Evolutionary conservation across 495 filamentous ascomycete species (phyloP), one percentile per base, ranked within the genome.

Genomic region (Pyrenula aspistea): DNA sequence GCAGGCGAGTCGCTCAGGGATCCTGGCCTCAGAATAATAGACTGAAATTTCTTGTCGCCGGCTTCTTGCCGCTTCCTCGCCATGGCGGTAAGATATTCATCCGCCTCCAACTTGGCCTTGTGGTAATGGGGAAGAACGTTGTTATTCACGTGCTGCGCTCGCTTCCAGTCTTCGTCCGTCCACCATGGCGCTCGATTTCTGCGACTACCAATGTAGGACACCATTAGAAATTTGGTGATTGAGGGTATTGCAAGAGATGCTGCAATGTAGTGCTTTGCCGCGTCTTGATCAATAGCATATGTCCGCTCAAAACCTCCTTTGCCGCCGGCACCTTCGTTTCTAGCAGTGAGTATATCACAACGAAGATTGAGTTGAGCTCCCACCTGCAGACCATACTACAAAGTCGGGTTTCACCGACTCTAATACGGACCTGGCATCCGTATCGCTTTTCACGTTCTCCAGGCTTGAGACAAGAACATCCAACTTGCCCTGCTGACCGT

Each of bases 301-400:
- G 82, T 85, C 23, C 85, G 71, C 21, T 75, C 67, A 0, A 83
- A 68, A 2, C 81, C 85, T 42, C 88, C 88, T 69, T 88, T 88
- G 8, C 88, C 88, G 36, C 86, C 88, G 22, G 88, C 88, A 22
- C 83, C 82, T 82, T 51, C 21, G 2, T 21, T 36, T 49, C 31
- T 47, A 22, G 31, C 47, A 2, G 8, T 12, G 21, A 52, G 22
- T 52, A 52, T 8, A 8, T 8, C 50, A 21, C 22, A 52, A 19
- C 50, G 22, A 20, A 20, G 50, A 19, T 11, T 42, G 10, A 57
- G 11, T 8, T 52, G 8, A 24, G 47, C 22, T 59, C 71, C 49
- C 68, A 84, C 85, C 87, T 36, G 89, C 89, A 63, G 83, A 82
- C 83, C 83, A 95, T 51, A 92, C 78, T 10, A 94, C 83, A 66